phyloP scores from a whole-genome alignment of 2,329 filamentous ascomycete species.

The Fusarium temperatum region DNA sequence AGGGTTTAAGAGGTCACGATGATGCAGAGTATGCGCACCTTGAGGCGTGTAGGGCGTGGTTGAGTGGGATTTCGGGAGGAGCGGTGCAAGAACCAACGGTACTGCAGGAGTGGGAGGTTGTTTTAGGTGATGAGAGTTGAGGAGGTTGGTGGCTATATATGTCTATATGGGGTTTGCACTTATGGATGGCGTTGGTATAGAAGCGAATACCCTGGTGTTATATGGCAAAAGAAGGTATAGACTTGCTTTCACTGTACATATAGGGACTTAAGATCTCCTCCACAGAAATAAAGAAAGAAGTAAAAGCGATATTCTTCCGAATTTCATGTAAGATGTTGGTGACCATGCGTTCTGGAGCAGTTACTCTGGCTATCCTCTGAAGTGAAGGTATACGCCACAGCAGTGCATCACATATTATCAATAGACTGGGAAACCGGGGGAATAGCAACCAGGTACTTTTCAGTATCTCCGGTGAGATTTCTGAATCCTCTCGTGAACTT shows the following conservation, averaged over 20 bases:
- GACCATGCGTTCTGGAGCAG: background rate
- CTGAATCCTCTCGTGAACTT: background rate
- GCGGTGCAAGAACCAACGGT: conserved; percentile 53
- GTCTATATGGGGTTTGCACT: background rate
- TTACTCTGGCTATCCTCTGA: background rate
- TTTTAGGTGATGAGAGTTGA: background rate
- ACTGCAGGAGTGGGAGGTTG: conserved; percentile 52
- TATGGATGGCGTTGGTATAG: conserved; percentile 14
- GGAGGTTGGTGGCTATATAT: background rate
- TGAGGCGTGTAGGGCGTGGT: conserved; percentile 57
- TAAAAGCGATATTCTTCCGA: background rate
- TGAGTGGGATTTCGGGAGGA: conserved; percentile 49
- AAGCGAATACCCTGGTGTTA: conserved; percentile 12
- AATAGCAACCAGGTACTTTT: too few relatives aligned
- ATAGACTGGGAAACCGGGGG: too few relatives aligned
- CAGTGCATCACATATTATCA: too few relatives aligned
- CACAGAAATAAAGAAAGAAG: background rate
- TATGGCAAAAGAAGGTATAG: conserved; percentile 1
- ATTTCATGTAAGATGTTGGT: background rate
- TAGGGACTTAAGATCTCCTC: background rate
- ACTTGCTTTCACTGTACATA: background rate
- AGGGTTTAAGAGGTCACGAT: conserved; percentile 41
- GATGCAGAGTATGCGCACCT: conserved; percentile 52
- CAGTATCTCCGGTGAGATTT: background rate
- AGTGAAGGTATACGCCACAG: background rate